phyloP scores from a whole-genome alignment of 2,329 filamentous ascomycete genomes.

The Coniochaeta sp. region DNA sequence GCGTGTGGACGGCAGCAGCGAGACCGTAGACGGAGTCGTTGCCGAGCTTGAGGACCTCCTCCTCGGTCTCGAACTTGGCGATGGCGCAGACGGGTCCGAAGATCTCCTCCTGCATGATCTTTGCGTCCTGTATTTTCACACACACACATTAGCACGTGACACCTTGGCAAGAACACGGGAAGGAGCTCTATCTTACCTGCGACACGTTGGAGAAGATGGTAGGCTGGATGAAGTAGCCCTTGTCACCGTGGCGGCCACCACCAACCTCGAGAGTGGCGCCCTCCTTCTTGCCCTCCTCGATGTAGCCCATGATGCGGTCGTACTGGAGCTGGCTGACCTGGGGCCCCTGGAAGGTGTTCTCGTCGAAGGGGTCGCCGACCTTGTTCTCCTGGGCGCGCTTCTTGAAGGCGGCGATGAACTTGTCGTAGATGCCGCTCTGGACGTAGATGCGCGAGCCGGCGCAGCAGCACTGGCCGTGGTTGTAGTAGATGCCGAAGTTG shows the following conservation, averaged over 20 bases:
- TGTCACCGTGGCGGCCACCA: conserved; percentile 60
- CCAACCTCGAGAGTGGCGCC: conserved; percentile 55
- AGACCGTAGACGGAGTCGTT: conserved; percentile 78
- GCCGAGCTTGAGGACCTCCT: conserved; percentile 66
- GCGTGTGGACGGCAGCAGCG: conserved; percentile 77
- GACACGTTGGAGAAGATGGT: conserved; percentile 82
- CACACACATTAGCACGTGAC: not conserved
- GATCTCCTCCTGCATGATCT: conserved; percentile 88
- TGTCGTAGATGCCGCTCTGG: conserved; percentile 80
- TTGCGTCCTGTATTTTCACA: conserved; percentile 63
- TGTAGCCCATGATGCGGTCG: conserved; percentile 80
- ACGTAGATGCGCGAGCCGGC: conserved; percentile 80
- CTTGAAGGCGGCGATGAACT: conserved; percentile 78
- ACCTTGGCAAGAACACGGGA: not conserved
- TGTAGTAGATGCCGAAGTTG: conserved; percentile 63
- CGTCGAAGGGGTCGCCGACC: conserved; percentile 75
- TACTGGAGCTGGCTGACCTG: conserved; percentile 82
- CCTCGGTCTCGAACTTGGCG: conserved; percentile 78
- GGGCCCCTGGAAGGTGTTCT: conserved; percentile 79
- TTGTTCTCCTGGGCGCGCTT: conserved; percentile 65
- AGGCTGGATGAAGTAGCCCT: conserved; percentile 87
- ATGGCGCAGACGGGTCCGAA: conserved; percentile 84
- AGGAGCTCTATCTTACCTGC: not conserved
- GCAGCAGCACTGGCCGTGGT: conserved; percentile 62
- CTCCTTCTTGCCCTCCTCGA: conserved; percentile 58